Conservation (phyloP, 345 rosid species). For the Xanthoceras sorbifolium region DNA sequence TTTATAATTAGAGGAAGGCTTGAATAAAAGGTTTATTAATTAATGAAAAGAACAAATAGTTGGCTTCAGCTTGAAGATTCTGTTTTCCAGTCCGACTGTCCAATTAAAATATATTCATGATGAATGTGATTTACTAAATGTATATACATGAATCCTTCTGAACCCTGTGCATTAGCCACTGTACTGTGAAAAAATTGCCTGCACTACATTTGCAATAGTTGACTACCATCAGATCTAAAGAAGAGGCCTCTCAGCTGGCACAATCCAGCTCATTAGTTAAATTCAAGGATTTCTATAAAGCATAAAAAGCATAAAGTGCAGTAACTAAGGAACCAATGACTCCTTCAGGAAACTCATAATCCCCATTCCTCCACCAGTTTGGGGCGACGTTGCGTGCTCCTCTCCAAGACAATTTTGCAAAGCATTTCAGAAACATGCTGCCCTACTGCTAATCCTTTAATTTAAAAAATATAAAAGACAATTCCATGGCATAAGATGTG, state of each 20-base stretch:
- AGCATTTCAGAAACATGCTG: background rate
- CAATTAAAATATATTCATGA: background rate
- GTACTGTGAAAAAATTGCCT: background rate
- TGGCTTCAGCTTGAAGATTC: background rate
- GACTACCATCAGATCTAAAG: slow-evolving; percentile 1
- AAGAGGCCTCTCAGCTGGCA: background rate
- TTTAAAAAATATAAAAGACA: background rate
- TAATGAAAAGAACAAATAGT: background rate
- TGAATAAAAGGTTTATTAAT: background rate
- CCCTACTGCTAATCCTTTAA: background rate
- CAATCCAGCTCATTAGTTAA: background rate
- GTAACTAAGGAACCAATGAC: background rate
- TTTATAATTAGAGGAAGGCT: slow-evolving; percentile 6
- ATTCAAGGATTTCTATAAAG: background rate
- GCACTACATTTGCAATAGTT: background rate
- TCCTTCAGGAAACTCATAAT: background rate
- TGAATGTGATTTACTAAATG: background rate
- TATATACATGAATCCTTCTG: background rate
- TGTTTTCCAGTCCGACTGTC: background rate
- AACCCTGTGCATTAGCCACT: background rate
- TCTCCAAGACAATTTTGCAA: background rate
- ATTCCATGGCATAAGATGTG: background rate
- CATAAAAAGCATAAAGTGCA: background rate
- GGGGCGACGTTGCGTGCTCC: background rate
- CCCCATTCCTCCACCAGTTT: background rate